phyloP scores from a whole-genome alignment of 352 stramenopile species.

The Phytopythium boreale region DNA sequence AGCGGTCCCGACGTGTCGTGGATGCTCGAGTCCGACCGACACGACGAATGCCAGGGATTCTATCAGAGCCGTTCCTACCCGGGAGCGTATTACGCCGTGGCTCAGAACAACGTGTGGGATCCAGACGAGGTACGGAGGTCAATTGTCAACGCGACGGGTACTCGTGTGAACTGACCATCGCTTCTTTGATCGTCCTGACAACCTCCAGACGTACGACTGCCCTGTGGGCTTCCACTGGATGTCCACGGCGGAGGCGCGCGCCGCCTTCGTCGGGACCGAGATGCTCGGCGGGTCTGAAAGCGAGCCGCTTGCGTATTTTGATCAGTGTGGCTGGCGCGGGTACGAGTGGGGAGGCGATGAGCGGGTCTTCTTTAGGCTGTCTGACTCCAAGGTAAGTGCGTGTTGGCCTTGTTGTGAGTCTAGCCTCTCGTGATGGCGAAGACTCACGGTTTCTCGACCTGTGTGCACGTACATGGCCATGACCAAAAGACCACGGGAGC shows the following conservation, averaged over 20 bases:
- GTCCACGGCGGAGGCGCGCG: conserved; percentile 62
- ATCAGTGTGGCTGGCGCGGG: conserved; percentile 83
- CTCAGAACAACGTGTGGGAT: conserved; percentile 61
- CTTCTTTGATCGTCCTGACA: not conserved
- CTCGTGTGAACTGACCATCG: not conserved
- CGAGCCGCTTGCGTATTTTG: conserved; percentile 70
- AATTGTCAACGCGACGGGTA: not conserved
- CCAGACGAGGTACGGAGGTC: conserved; percentile 27
- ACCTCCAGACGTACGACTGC: conserved; percentile 74
- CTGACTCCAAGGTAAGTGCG: conserved; percentile 56
- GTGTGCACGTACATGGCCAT: conserved; percentile 2
- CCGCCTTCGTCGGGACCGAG: conserved; percentile 36
- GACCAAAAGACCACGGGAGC: conserved; percentile 48
- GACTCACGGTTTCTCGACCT: not conserved
- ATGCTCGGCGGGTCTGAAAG: conserved; percentile 16
- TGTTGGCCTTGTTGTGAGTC: not conserved
- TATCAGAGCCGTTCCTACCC: conserved; percentile 56
- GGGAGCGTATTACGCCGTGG: conserved; percentile 68
- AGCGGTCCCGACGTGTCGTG: conserved; percentile 68
- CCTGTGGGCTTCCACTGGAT: conserved; percentile 81
- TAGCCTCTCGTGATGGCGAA: not conserved
- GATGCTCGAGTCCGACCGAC: conserved; percentile 28
- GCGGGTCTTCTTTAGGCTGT: conserved; percentile 80
- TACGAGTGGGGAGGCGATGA: conserved; percentile 64
- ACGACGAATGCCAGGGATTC: conserved; percentile 71